A percentile compares a stretch with the other conserved stretches of the same genome.
Evolutionary conservation across 2,329 filamentous ascomycete genomes (phyloP).

Genomic region (Penicillium sclerotiorum): DNA sequence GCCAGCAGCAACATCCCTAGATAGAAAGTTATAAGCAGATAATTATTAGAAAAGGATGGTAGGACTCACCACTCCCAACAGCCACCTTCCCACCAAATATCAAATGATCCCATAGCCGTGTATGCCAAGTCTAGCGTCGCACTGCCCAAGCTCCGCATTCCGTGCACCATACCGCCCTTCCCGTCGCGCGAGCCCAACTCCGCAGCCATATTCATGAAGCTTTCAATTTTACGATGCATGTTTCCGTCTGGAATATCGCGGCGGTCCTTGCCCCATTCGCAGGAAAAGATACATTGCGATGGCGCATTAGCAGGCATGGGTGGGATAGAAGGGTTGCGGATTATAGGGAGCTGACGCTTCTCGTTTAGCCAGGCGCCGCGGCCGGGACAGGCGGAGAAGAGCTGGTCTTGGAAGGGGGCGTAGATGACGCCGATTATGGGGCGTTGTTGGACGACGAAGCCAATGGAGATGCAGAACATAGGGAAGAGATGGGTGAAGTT

Average conservation of each 20-base stretch:
- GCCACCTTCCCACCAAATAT: conserved; percentile 82
- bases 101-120: conserved; percentile 72
- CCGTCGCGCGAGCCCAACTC: conserved; percentile 65
- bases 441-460: conserved; percentile 61
- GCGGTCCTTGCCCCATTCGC: conserved; percentile 80
- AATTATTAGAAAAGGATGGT: not conserved
- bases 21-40: not conserved
- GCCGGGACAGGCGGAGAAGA: conserved; percentile 69
- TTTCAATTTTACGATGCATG: conserved; percentile 70
- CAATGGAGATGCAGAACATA: conserved; percentile 81
- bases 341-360: conserved; percentile 63
- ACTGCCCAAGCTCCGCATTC: conserved; percentile 70
- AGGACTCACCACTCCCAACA: conserved; percentile 72
- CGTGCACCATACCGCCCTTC: conserved; percentile 78
- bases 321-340: conserved; percentile 61
- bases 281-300: conserved; percentile 70
- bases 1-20: conserved; percentile 71
- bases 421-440: conserved; percentile 72
- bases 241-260: conserved; percentile 68
- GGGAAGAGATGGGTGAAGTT: conserved; percentile 81
- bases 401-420: conserved; percentile 69
- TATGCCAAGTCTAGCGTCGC: conserved; percentile 76
- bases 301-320: conserved; percentile 67
- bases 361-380: conserved; percentile 71
- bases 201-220: conserved; percentile 73